Evolutionary conservation across 2,329 filamentous ascomycete genomes (phyloP), one percentile per base, ranked within the genome.

Genomic region (Talaromyces pinophilus): DNA sequence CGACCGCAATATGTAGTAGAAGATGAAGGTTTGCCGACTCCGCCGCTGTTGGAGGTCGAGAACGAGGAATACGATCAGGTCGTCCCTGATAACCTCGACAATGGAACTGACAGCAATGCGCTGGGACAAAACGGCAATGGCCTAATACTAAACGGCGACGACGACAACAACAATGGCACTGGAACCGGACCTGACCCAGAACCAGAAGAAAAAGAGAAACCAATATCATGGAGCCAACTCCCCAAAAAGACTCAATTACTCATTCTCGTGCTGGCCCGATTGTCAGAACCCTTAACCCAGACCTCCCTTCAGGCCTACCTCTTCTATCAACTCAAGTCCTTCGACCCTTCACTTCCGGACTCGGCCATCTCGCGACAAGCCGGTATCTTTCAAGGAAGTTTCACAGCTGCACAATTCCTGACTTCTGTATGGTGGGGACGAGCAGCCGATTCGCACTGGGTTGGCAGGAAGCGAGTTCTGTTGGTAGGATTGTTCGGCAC

Each of bases 281-380:
- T 96, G 25, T 92, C 90, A 11, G 93, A 96, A 75, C 92, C 92
- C 3, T 81, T 96, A 42, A 90, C 92, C 0, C 91, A 95, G 74
- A 93, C 91, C 0, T 92, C 88, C 13, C 78, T 93, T 8, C 86
- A 90, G 77, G 86, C 90, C 1, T 96, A 96, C 78, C 88, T 96
- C 82, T 96, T 92, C 79, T 96, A 94, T 77, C 92, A 95, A 76
- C 85, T 97, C n/a, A 88, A 87, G 71, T 94, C 89, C 67, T 94
- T 96, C 71, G 84, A 91, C 28, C 82, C 83, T 2, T 82, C 78
- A 25, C 76, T 84, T 22, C 79, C 85, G 2, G 85, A 88, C 63
- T 84, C 84, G 1, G 87, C 85, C 1, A 93, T 96, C 70, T 87
- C 92, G 0, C 84, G 85, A 22, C 92, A 95, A 75, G 90, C 91